Base-by-base conservation (phyloP, 192 early-diverging fungal genomes). In the Coemansia sp. region DNA sequence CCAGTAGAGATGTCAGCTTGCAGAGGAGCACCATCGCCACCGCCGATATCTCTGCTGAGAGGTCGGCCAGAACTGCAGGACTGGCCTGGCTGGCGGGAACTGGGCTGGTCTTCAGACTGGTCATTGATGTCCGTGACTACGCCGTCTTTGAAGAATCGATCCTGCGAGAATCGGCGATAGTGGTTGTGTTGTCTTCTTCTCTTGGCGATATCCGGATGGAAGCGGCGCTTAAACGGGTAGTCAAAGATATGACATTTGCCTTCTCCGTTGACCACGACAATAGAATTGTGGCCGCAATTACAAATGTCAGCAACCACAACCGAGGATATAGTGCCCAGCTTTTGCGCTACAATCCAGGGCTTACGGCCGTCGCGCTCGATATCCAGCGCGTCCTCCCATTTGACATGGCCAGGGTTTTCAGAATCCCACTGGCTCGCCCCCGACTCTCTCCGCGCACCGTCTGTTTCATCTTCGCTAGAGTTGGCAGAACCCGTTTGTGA, bases 281-380 rank as follows among this genome's bases (percentile, higher is more conserved):
- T 73, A 37, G 82, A 84, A 71, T 78, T 78, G 61, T 78, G 76
- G 8, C 82, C 82, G 31, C 66, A 68, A 48, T 79, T 79, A 50
- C 69, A 72, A 4, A 84, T 76, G 41, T 84, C 82, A 2, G 76
- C 82, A 19, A 84, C 69, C 0, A 71, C 73, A 0, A 84, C 82
- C 5, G 82, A 78, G 5, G 82, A 73, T 27, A 84, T 84, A 8
- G 82, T 84, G 31, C 82, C 82, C 0, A 84, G 74, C 55, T 70
- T 70, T 51, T 84, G 80, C 12, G 80, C 80, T n/a, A 83, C 53
- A 25, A 83, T 67, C 80, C 80, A 83, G 19, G 80, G 80, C 69
- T 83, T 83, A 51, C 80, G 80, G 7, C 80, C 80, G 41, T 83
- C 80, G 63, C 80, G 80, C 73, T 83, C 80, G 46, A 83, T 67